A percentile compares a stretch with the other conserved stretches of the same genome.
Evolutionary conservation across 2,329 filamentous ascomycete genomes (phyloP).

Genomic region (Magnaporthales sp.): DNA sequence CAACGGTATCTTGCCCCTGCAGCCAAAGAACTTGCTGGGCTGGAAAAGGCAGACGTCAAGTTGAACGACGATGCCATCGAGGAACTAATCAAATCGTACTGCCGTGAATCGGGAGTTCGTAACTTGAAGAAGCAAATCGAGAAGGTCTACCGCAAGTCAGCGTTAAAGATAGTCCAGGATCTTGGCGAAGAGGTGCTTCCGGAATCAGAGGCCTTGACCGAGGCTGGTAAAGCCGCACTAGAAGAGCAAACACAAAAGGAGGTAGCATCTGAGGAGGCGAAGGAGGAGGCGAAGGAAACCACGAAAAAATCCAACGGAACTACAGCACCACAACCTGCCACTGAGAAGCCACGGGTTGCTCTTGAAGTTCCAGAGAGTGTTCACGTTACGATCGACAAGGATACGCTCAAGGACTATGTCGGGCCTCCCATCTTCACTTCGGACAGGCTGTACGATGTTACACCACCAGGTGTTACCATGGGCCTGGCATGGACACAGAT

Average conservation of each 20-base stretch:
- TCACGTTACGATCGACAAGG: conserved; percentile 76
- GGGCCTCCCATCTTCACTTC: conserved; percentile 93
- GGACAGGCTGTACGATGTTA: conserved; percentile 88
- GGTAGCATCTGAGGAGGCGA: conserved; percentile 18
- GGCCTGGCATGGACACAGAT: conserved; percentile 97
- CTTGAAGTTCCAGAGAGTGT: conserved; percentile 81
- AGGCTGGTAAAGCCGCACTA: conserved; percentile 73
- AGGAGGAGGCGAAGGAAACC: conserved; percentile 10
- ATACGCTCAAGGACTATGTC: conserved; percentile 93
- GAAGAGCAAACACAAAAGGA: conserved; percentile 56
- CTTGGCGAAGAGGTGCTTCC: conserved; percentile 76
- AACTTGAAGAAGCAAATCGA: conserved; percentile 99
- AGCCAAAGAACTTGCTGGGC: conserved; percentile 86
- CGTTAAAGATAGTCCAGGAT: conserved; percentile 93
- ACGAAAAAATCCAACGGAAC: conserved; percentile 17
- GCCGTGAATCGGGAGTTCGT: conserved; percentile 90
- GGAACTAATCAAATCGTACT: conserved; percentile 97
- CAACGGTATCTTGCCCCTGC: conserved; percentile 86
- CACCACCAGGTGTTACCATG: conserved; percentile 92
- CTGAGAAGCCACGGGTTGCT: conserved; percentile 63
- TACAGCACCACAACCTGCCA: conserved; percentile 39
- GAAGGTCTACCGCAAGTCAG: conserved; percentile 96
- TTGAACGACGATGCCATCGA: conserved; percentile 81
- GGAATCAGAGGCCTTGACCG: conserved; percentile 74
- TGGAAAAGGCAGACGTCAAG: conserved; percentile 86